These are phyloP conservation scores for Macrocystidia cucumis DNA, from an alignment of 1,284 basidiomycete genomes.

Conservation along the genomic window DNA sequence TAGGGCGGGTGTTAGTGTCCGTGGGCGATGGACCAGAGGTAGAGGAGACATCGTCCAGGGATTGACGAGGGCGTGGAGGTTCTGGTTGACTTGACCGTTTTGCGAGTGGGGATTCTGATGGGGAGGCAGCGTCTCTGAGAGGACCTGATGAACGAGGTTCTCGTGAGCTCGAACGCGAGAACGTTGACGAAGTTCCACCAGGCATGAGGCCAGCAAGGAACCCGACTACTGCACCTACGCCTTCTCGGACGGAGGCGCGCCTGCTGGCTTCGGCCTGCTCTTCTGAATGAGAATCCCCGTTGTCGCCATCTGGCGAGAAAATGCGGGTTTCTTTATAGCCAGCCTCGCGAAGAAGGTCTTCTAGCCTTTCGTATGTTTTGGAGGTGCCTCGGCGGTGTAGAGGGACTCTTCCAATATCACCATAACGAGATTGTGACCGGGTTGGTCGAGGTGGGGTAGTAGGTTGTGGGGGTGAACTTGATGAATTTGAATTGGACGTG, in stretches of 20 bases:
- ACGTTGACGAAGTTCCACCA: constrained; percentile 14
- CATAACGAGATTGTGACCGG: not conserved
- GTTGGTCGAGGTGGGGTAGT: not conserved
- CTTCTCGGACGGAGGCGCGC: constrained; percentile 21
- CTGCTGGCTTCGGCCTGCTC: constrained; percentile 19
- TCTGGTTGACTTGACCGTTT: constrained; percentile 6
- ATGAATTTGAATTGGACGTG: not conserved
- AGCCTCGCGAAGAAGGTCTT: constrained; percentile 76
- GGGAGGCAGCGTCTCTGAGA: constrained; percentile 9
- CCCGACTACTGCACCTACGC: constrained; percentile 51
- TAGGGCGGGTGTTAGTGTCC: too few species aligned
- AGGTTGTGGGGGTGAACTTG: not conserved
- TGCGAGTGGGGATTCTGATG: constrained; percentile 12
- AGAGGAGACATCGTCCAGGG: constrained; percentile 10
- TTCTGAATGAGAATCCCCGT: constrained; percentile 1
- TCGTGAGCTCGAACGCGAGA: not conserved
- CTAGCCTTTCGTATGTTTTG: constrained; percentile 71
- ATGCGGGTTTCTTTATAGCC: constrained; percentile 87
- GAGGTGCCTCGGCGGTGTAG: constrained; percentile 72
- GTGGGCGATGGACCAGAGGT: constrained; percentile 2
- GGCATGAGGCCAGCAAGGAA: constrained; percentile 53
- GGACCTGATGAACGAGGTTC: not conserved
- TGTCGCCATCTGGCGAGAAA: constrained; percentile 75
- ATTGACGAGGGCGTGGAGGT: constrained; percentile 6
- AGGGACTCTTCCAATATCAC: constrained; percentile 43